Conservation (phyloP, 305 asterid species). For the Fraxinus baroniana region DNA sequence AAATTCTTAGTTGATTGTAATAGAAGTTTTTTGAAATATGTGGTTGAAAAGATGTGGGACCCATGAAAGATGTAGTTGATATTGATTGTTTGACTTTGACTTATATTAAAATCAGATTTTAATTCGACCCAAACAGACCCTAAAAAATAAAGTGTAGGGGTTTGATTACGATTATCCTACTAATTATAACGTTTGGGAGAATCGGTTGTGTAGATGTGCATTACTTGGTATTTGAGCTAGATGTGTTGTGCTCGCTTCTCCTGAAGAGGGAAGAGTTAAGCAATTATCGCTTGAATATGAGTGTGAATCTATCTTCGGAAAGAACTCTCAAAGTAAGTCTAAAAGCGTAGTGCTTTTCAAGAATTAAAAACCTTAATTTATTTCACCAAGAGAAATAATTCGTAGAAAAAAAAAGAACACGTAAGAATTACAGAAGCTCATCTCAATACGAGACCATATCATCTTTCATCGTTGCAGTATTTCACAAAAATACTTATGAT, state of each 20-base stretch:
- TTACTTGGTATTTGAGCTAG: neutral
- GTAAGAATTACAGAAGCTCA: no score
- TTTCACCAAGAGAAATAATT: neutral
- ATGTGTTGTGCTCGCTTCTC: neutral
- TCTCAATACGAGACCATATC: neutral
- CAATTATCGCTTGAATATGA: neutral
- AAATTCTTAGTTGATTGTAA: no score
- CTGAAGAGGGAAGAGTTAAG: neutral
- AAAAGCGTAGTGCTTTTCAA: neutral
- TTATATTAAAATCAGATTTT: no score
- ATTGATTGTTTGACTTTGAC: no score
- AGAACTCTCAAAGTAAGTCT: neutral
- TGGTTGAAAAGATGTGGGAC: no score
- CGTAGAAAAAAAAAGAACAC: no score
- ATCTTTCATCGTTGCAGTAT: neutral
- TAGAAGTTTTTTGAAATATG: no score
- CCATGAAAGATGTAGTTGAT: no score
- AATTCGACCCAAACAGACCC: no score
- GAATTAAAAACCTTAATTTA: neutral
- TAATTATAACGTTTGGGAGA: neutral
- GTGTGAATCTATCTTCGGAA: neutral
- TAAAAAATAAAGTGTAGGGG: neutral
- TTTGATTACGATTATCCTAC: neutral
- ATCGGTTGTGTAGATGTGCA: neutral
- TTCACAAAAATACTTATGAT: no score